Evolutionary conservation across 2,329 filamentous ascomycete genomes (phyloP).

Genomic region (Diplocarpon rosae): DNA sequence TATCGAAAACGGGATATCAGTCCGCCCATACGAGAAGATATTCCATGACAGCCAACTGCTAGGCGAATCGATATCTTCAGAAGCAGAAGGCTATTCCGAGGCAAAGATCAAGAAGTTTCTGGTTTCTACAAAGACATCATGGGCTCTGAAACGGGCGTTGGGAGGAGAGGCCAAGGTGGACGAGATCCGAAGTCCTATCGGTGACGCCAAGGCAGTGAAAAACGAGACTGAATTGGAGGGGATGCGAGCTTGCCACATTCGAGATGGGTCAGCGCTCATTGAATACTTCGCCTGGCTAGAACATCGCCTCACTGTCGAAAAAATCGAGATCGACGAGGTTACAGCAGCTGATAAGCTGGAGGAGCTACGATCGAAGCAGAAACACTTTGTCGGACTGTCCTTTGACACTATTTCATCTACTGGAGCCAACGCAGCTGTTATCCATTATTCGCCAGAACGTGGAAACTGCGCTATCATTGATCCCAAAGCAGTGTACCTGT

Average conservation of each 20-base stretch:
- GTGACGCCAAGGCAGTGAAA: conserved; percentile 88
- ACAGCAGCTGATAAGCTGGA: conserved; percentile 87
- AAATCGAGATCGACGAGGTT: conserved; percentile 71
- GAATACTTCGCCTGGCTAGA: conserved; percentile 97
- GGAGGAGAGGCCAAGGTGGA: conserved; percentile 81
- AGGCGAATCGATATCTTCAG: conserved; percentile 33
- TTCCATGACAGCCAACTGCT: conserved; percentile 67
- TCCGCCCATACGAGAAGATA: conserved; percentile 75
- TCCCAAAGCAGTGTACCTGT: conserved; percentile 78
- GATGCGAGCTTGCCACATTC: conserved; percentile 88
- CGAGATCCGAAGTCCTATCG: conserved; percentile 75
- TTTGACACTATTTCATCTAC: conserved; percentile 96
- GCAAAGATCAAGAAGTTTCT: conserved; percentile 52
- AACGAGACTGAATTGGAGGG: conserved; percentile 82
- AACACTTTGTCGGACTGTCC: conserved; percentile 78
- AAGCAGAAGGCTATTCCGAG: conserved; percentile 27
- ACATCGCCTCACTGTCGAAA: conserved; percentile 67
- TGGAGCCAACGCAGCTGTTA: conserved; percentile 72
- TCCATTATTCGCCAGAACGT: conserved; percentile 86
- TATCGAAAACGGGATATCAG: conserved; percentile 52
- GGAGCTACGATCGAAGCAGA: conserved; percentile 52
- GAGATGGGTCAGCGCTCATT: conserved; percentile 81
- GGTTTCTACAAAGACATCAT: conserved; percentile 81
- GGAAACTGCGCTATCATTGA: conserved; percentile 77
- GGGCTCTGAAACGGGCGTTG: conserved; percentile 78